Evolutionary conservation across 2,329 filamentous ascomycete genomes (phyloP).

Genomic region (Helicocarpus griseus): DNA sequence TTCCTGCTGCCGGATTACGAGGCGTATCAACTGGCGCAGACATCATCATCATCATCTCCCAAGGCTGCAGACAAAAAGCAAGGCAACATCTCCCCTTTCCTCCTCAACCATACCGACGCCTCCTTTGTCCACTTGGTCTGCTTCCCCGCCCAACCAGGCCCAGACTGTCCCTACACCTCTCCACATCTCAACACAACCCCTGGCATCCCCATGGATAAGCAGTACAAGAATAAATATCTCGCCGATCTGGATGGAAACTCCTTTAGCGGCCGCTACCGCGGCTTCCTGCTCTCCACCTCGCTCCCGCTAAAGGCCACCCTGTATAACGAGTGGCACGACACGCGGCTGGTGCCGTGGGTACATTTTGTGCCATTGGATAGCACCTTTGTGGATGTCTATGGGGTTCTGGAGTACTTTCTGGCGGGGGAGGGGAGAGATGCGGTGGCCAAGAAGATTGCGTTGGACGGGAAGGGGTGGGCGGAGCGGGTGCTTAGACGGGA

Average conservation of each 20-base stretch:
- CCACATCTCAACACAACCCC: constrained; percentile 27
- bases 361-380: constrained; percentile 76
- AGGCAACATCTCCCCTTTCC: constrained; percentile 30
- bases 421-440: constrained; percentile 39
- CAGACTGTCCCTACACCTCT: constrained; percentile 39
- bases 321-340: constrained; percentile 74
- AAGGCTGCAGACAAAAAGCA: no score
- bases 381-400: constrained; percentile 61
- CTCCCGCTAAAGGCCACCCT: constrained; percentile 69
- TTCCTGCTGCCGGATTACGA: constrained; percentile 26
- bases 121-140: constrained; percentile 38
- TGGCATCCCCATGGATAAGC: constrained; percentile 24
- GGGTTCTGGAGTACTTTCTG: constrained; percentile 64
- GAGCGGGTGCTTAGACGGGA: constrained; percentile 57
- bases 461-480: constrained; percentile 58
- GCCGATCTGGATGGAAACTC: constrained; percentile 69
- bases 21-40: constrained; percentile 32
- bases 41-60: no score
- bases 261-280: constrained; percentile 59
- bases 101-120: constrained; percentile 30
- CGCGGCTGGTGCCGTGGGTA: constrained; percentile 62
- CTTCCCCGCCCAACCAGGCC: constrained; percentile 26
- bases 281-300: constrained; percentile 59
- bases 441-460: constrained; percentile 54
- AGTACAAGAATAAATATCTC: constrained; percentile 54